A percentile compares a stretch with the other conserved stretches of the same genome.
These are phyloP conservation scores for Starmerella powellii DNA, from an alignment of 805 yeast species.

Conservation along the genomic window DNA sequence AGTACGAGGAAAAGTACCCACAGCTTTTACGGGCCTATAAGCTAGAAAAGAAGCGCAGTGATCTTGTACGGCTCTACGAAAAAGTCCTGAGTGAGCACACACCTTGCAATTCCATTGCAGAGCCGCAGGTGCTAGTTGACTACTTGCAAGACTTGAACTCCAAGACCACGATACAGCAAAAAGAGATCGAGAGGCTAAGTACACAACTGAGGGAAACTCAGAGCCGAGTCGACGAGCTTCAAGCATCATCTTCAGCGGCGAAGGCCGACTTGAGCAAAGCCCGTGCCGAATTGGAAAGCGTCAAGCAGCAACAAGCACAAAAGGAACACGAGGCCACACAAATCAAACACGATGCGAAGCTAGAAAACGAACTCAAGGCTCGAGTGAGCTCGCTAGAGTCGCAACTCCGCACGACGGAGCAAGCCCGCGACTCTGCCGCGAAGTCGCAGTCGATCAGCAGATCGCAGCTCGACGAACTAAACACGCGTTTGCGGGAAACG, in stretches of 20 bases:
- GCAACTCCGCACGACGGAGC: conserved; percentile 10
- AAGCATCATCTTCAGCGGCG: too few relatives aligned
- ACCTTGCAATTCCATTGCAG: conserved; percentile 64
- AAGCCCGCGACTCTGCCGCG: conserved; percentile 13
- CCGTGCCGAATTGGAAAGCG: conserved; percentile 1
- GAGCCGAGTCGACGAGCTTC: not conserved
- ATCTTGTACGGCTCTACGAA: conserved; percentile 51
- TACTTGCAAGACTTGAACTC: conserved; percentile 52
- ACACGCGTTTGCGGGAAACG: conserved; percentile 55
- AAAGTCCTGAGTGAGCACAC: conserved; percentile 62
- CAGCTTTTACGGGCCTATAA: conserved; percentile 70
- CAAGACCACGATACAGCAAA: conserved; percentile 46
- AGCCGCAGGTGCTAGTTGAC: conserved; percentile 56
- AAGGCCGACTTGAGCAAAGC: not conserved
- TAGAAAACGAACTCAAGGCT: conserved; percentile 12
- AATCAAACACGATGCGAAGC: conserved; percentile 3
- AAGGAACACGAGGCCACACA: not conserved
- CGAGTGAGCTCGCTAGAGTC: conserved; percentile 5
- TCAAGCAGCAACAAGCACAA: not conserved
- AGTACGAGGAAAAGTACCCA: conserved; percentile 88
- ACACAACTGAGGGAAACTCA: not conserved
- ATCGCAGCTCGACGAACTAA: conserved; percentile 28
- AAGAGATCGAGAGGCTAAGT: not conserved
- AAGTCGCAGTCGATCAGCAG: conserved; percentile 16
- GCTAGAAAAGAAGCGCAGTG: conserved; percentile 56